A percentile compares a stretch with the other conserved stretches of the same genome.
Evolutionary conservation across 768 basidiomycete genomes (phyloP).

Genomic region (Tephrocybe sp.): DNA sequence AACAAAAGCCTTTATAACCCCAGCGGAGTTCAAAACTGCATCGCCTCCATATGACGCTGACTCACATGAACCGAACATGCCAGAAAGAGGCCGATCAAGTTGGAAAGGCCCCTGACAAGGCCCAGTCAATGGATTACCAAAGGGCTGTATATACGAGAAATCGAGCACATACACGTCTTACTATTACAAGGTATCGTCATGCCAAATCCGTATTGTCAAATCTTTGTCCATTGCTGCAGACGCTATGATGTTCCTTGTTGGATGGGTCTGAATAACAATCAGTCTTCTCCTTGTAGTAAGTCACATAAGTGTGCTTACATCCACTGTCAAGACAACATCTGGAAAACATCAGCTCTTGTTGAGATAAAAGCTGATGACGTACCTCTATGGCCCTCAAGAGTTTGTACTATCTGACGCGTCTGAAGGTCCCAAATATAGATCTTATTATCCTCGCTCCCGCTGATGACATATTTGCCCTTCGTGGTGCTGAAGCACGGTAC

Average conservation of each 20-base stretch:
- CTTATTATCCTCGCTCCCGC: conserved; percentile 90
- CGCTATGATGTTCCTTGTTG: conserved; percentile 71
- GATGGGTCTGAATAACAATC: conserved; percentile 62
- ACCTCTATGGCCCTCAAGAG: conserved; percentile 83
- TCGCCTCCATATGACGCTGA: conserved; percentile 22
- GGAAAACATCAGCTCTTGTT: conserved; percentile 1
- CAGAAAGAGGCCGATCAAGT: conserved; percentile 48
- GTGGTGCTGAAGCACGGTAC: conserved; percentile 64
- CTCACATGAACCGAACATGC: conserved; percentile 11
- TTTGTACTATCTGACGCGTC: conserved; percentile 71
- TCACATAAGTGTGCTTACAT: conserved; percentile 42
- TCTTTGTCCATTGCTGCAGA: conserved; percentile 93
- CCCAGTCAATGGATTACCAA: too few relatives aligned
- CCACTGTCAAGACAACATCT: conserved; percentile 77
- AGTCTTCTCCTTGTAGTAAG: conserved; percentile 5
- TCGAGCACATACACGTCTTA: background rate
- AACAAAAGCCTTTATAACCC: conserved; percentile 25
- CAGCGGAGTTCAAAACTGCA: conserved; percentile 42
- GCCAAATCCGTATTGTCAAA: conserved; percentile 81
- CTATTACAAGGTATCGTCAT: conserved; percentile 36
- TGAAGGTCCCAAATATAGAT: conserved; percentile 91
- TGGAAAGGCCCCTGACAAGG: too few relatives aligned
- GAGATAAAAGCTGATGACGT: conserved; percentile 5
- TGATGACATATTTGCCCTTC: conserved; percentile 69
- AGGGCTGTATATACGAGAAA: background rate